Conservation (phyloP, 768 basidiomycete species). For the Russula dissimulans region DNA sequence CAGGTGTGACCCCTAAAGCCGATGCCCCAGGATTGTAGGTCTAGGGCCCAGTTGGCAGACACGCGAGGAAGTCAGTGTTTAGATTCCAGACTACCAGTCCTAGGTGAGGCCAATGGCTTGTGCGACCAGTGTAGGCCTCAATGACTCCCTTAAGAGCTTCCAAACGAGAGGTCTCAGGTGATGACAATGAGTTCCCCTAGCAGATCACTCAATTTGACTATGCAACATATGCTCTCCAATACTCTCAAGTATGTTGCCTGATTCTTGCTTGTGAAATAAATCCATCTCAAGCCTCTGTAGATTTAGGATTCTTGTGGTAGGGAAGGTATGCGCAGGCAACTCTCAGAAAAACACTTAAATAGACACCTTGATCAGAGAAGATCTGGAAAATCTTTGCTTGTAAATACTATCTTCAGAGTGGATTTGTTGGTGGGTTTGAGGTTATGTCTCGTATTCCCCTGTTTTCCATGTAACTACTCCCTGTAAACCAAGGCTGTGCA, state of each 20-base stretch:
- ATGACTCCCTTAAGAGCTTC: background rate
- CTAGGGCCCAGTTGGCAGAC: background rate
- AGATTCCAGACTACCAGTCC: background rate
- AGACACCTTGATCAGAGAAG: background rate
- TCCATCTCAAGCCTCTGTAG: background rate
- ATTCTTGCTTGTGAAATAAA: background rate
- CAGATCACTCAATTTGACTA: background rate
- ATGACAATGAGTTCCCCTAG: background rate
- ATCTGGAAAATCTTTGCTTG: slow-evolving; percentile 4
- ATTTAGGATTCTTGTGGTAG: slow-evolving; percentile 5
- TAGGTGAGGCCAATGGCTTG: background rate
- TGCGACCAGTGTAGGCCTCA: background rate
- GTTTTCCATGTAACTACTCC: background rate
- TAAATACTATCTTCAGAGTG: slow-evolving; percentile 1
- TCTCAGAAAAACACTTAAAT: background rate
- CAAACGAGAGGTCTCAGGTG: background rate
- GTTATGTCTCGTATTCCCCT: background rate
- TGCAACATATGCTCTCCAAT: background rate
- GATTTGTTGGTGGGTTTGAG: background rate
- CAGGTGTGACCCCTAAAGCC: no score
- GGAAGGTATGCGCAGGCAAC: background rate
- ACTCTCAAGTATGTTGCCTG: background rate
- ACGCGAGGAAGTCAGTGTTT: no score
- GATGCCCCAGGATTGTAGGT: background rate
- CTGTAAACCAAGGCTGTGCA: background rate